Evolutionary conservation across 164 flowering plant genomes (phyloP).

Genomic region (Brasenia schreberi): DNA sequence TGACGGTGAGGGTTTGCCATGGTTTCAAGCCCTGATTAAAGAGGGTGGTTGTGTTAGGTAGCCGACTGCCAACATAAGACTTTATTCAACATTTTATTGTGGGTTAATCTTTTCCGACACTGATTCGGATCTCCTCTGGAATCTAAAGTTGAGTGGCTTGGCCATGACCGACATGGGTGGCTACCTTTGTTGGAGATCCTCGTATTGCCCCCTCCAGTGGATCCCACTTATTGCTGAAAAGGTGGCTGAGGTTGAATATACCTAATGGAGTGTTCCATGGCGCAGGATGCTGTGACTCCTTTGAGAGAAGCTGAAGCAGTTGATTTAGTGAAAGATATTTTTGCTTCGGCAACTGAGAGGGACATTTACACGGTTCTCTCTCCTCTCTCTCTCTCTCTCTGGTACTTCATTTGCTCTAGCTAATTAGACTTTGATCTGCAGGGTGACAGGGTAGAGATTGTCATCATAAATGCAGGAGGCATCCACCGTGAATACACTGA

Average conservation of each 20-base stretch:
- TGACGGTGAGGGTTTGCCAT: too few species aligned
- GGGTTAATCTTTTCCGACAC: too few species aligned
- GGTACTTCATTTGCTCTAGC: neutral
- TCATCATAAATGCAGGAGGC: slow-evolving; percentile 54
- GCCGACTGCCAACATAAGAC: too few species aligned
- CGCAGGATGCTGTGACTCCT: slow-evolving; percentile 94
- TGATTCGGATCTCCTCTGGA: too few species aligned
- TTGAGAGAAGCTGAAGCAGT: slow-evolving; percentile 72
- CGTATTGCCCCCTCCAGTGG: too few species aligned
- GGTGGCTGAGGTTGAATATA: neutral
- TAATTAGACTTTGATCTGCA: slow-evolving; percentile 17
- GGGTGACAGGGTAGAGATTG: slow-evolving; percentile 87
- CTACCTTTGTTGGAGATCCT: too few species aligned
- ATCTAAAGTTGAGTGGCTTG: too few species aligned
- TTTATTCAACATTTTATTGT: too few species aligned
- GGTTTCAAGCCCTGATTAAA: too few species aligned
- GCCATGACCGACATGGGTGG: too few species aligned
- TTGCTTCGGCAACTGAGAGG: slow-evolving; percentile 94
- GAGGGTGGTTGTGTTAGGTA: too few species aligned
- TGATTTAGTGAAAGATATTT: slow-evolving; percentile 86
- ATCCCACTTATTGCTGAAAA: too few species aligned
- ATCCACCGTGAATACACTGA: slow-evolving; percentile 54
- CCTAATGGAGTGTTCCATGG: neutral
- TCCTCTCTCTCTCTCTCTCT: neutral
- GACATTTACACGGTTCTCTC: slow-evolving; percentile 82